Evolutionary conservation across 1,284 basidiomycete genomes (phyloP).

Genomic region (Malassezia brasiliensis): DNA sequence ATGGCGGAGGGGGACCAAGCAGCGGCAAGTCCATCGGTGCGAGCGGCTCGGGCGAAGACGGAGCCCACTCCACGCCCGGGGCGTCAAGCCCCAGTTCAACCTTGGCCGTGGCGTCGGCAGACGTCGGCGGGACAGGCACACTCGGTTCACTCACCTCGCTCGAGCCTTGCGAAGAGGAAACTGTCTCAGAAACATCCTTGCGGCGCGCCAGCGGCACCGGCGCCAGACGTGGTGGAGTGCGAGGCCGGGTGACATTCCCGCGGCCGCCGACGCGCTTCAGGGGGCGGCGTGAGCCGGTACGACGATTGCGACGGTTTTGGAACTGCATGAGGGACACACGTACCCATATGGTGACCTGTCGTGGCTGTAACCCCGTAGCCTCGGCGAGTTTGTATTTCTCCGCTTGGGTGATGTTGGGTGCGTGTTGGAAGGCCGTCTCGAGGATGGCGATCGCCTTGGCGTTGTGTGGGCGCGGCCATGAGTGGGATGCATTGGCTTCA

Average conservation of each 20-base stretch:
- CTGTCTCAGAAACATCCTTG: neutral
- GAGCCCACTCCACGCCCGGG: neutral
- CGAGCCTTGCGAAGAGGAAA: too few relatives aligned
- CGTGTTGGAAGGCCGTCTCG: slow-evolving; percentile 36
- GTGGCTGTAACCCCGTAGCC: slow-evolving; percentile 35
- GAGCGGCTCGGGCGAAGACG: neutral
- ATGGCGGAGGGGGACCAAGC: neutral
- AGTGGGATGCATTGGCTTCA: neutral
- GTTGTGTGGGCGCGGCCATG: slow-evolving; percentile 17
- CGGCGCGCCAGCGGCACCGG: neutral
- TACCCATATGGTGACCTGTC: slow-evolving; percentile 46
- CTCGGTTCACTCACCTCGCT: neutral
- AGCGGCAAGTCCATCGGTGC: neutral
- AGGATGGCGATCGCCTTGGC: slow-evolving; percentile 26
- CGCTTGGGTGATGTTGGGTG: slow-evolving; percentile 40
- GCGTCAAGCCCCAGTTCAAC: neutral
- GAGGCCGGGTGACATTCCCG: neutral
- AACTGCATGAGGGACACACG: slow-evolving; percentile 20
- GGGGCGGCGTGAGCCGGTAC: neutral
- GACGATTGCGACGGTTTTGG: slow-evolving; percentile 15
- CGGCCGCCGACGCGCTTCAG: neutral
- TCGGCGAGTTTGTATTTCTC: slow-evolving; percentile 39
- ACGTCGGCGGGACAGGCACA: too few relatives aligned
- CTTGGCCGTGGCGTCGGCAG: neutral
- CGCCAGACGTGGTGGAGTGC: neutral